Conservation (phyloP, 2,329 filamentous ascomycete species). For the Alternaria sp. region DNA sequence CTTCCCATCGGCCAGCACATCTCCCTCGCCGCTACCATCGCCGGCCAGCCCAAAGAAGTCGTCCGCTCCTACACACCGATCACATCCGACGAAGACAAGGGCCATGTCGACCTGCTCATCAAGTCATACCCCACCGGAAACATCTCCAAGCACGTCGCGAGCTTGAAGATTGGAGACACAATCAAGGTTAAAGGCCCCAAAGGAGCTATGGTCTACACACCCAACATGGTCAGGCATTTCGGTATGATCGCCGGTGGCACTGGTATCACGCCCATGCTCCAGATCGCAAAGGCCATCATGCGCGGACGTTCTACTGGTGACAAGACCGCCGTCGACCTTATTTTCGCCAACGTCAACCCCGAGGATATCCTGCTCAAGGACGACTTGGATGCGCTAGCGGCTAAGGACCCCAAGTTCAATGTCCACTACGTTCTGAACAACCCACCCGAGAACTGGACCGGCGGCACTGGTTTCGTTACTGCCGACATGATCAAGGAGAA, state of each 20-base stretch:
- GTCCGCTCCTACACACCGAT: slow-evolving; percentile 53
- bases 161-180: slow-evolving; percentile 74
- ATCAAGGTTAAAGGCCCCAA: slow-evolving; percentile 95
- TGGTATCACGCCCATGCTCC: slow-evolving; percentile 97
- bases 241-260: slow-evolving; percentile 98
- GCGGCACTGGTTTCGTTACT: slow-evolving; percentile 93
- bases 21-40: slow-evolving; percentile 74
- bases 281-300: slow-evolving; percentile 88
- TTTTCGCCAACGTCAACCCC: slow-evolving; percentile 94
- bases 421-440: slow-evolving; percentile 97
- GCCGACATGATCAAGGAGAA: slow-evolving; percentile 91
- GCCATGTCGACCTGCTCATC: slow-evolving; percentile 95
- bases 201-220: slow-evolving; percentile 95
- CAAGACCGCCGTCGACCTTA: slow-evolving; percentile 82
- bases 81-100: slow-evolving; percentile 60
- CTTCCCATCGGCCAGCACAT: slow-evolving; percentile 99
- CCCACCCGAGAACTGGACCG: slow-evolving; percentile 88
- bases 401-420: slow-evolving; percentile 80
- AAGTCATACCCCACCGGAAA: slow-evolving; percentile 98
- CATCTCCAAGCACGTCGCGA: slow-evolving; percentile 92
- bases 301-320: slow-evolving; percentile 77
- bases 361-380: slow-evolving; percentile 94
- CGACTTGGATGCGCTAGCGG: slow-evolving; percentile 80
- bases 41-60: slow-evolving; percentile 46
- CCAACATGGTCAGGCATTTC: slow-evolving; percentile 95